A percentile compares a stretch with the other conserved stretches of the same genome.
These are phyloP conservation scores for Exophiala calicioides DNA, from an alignment of 2,329 filamentous ascomycete species.

Conservation along the genomic window DNA sequence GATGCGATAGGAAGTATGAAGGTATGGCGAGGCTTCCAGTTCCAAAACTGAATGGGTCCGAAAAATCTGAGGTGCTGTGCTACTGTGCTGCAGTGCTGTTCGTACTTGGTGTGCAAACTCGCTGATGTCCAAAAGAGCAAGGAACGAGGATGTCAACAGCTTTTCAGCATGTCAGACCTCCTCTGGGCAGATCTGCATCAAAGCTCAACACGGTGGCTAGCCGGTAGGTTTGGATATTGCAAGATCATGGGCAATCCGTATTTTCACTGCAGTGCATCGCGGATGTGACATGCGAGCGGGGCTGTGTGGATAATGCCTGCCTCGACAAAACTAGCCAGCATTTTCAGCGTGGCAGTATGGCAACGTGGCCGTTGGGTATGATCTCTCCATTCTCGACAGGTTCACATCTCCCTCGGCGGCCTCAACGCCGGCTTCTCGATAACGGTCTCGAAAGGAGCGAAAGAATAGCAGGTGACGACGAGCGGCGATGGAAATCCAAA, in stretches of 20 bases:
- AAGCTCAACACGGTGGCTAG: conserved; percentile 25
- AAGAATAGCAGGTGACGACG: conserved; percentile 31
- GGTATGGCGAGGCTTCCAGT: too few relatives aligned
- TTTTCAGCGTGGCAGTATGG: conserved; percentile 24
- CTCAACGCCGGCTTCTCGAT: conserved; percentile 10
- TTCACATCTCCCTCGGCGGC: conserved; percentile 11
- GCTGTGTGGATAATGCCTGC: conserved; percentile 15
- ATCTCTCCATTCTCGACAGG: conserved; percentile 18
- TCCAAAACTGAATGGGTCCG: not conserved
- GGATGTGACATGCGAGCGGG: conserved; percentile 12
- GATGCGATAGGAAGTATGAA: too few relatives aligned
- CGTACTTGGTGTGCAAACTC: conserved; percentile 15
- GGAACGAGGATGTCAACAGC: conserved; percentile 17
- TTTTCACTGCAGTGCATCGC: conserved; percentile 11
- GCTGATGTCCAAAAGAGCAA: conserved; percentile 25
- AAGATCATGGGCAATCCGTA: conserved; percentile 18
- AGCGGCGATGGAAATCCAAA: conserved; percentile 72
- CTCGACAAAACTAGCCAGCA: conserved; percentile 22
- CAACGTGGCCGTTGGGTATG: conserved; percentile 18
- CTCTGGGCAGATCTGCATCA: conserved; percentile 25
- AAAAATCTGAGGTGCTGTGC: conserved; percentile 1
- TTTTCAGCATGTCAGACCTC: conserved; percentile 22
- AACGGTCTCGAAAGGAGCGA: conserved; percentile 31
- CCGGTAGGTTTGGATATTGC: conserved; percentile 16
- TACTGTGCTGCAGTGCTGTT: conserved; percentile 16